These are phyloP conservation scores for Exutisphaerella laricina DNA, from an alignment of 2,329 filamentous ascomycete species.

Conservation along the genomic window DNA sequence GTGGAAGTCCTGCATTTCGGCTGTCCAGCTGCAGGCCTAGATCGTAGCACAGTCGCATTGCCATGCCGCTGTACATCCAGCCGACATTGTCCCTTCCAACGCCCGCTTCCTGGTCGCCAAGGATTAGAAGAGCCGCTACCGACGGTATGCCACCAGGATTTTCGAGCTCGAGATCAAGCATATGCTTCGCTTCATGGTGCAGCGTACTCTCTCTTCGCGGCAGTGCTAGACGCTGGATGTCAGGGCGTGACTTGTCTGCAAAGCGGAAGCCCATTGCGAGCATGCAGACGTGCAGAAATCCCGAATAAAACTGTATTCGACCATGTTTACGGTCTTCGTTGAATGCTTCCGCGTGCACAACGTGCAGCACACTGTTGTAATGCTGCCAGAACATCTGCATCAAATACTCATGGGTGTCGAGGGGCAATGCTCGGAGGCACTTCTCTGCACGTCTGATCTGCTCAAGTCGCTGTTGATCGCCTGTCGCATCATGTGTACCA, in stretches of 20 bases:
- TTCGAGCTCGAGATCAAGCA: constrained; percentile 27
- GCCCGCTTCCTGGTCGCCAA: constrained; percentile 24
- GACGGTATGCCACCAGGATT: constrained; percentile 24
- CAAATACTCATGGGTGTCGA: constrained; percentile 25
- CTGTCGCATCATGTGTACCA: constrained; percentile 15
- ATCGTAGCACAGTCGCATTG: constrained; percentile 25
- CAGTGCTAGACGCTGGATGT: constrained; percentile 23
- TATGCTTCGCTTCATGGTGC: constrained; percentile 25
- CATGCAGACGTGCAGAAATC: constrained; percentile 27
- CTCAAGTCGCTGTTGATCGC: constrained; percentile 12
- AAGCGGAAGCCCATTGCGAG: constrained; percentile 26
- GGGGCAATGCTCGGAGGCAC: constrained; percentile 20
- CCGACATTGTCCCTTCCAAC: constrained; percentile 25
- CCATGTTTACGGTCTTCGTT: constrained; percentile 22
- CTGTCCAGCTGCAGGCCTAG: constrained; percentile 26
- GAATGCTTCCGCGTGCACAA: constrained; percentile 25
- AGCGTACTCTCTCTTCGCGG: constrained; percentile 24
- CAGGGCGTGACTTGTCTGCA: constrained; percentile 22
- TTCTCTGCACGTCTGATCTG: constrained; percentile 23
- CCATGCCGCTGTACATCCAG: constrained; percentile 28
- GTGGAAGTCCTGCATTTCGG: constrained; percentile 20
- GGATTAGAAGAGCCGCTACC: constrained; percentile 23
- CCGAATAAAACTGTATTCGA: constrained; percentile 24
- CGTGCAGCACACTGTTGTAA: constrained; percentile 25
- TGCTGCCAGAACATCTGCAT: constrained; percentile 27